Conservation (phyloP, 179 eudicot species). For the Silene noctiflora region DNA sequence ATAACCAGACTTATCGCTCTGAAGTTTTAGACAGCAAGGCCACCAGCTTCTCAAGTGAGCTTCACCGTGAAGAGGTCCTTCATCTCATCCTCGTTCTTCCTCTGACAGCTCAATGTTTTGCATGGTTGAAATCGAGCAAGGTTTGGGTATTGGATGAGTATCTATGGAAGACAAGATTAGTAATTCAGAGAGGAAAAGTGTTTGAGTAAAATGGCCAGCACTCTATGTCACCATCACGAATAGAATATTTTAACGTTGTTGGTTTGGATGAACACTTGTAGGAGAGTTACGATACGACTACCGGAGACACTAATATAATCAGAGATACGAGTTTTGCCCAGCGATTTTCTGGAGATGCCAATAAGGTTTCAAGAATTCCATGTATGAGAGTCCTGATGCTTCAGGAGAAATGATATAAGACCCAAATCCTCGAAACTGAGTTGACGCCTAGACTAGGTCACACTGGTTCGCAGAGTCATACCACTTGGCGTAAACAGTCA, state of each 20-base stretch:
- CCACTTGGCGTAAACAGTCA: slow-evolving; percentile 36
- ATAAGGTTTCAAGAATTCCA: too few species aligned
- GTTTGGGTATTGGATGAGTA: slow-evolving; percentile 29
- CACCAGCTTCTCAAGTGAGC: slow-evolving; percentile 32
- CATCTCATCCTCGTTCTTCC: slow-evolving; percentile 41
- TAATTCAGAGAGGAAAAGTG: slow-evolving; percentile 41
- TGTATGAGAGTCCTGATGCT: too few species aligned
- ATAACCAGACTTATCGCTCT: too few species aligned
- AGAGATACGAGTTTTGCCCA: too few species aligned
- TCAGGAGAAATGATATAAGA: too few species aligned
- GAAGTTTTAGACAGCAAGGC: slow-evolving; percentile 18
- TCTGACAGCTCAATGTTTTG: slow-evolving; percentile 29
- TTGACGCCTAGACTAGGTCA: too few species aligned
- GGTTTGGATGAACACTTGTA: slow-evolving; percentile 38
- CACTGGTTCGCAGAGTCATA: slow-evolving; percentile 15
- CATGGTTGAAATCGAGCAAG: slow-evolving; percentile 25
- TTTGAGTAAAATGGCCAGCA: slow-evolving; percentile 40
- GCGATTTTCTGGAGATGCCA: too few species aligned
- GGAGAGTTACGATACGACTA: slow-evolving; percentile 41
- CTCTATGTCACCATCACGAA: slow-evolving; percentile 40
- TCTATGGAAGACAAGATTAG: slow-evolving; percentile 35
- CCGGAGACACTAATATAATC: slow-evolving; percentile 49
- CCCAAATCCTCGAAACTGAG: too few species aligned
- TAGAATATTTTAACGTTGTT: slow-evolving; percentile 31
- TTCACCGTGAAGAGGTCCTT: slow-evolving; percentile 29